These are phyloP conservation scores for Globisporangium irregulare DNA, from an alignment of 352 stramenopile species.

Conservation along the genomic window DNA sequence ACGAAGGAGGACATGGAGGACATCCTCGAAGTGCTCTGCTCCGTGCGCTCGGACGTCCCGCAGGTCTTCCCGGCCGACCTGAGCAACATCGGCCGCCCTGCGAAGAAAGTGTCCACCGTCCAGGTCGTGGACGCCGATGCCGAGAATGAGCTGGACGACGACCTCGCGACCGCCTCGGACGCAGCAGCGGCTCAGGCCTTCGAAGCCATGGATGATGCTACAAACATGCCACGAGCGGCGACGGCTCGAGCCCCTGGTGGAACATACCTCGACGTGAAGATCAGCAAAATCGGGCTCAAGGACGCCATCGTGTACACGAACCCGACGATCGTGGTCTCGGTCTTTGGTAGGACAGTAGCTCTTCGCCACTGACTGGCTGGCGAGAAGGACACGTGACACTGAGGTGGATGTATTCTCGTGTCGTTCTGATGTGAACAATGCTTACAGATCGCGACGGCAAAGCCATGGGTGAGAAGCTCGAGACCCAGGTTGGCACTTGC, in stretches of 20 bases:
- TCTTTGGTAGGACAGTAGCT: slow-evolving; percentile 37
- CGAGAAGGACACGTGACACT: background rate
- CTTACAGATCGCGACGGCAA: slow-evolving; percentile 41
- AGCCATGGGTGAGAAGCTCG: slow-evolving; percentile 49
- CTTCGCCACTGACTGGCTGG: background rate
- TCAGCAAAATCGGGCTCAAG: slow-evolving; percentile 63
- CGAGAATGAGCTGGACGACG: slow-evolving; percentile 23
- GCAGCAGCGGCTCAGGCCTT: background rate
- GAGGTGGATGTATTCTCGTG: background rate
- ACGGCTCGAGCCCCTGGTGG: slow-evolving; percentile 19
- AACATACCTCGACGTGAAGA: slow-evolving; percentile 50
- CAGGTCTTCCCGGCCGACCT: slow-evolving; percentile 39
- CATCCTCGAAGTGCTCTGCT: slow-evolving; percentile 42
- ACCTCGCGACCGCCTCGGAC: background rate
- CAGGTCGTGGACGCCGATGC: slow-evolving; percentile 29
- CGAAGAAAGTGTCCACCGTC: slow-evolving; percentile 27
- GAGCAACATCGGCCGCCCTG: slow-evolving; percentile 9
- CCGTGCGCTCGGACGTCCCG: slow-evolving; percentile 32
- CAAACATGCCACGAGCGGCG: slow-evolving; percentile 5
- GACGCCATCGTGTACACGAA: slow-evolving; percentile 61
- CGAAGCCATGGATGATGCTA: background rate
- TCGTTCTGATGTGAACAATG: background rate
- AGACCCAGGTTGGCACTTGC: slow-evolving; percentile 40
- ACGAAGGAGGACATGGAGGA: slow-evolving; percentile 72
- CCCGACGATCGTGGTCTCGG: slow-evolving; percentile 58